Percentiles rank a stretch among this genome's conserved stretches.
Conservation (phyloP, 768 basidiomycete genomes). For the Naganishia onofrii region DNA sequence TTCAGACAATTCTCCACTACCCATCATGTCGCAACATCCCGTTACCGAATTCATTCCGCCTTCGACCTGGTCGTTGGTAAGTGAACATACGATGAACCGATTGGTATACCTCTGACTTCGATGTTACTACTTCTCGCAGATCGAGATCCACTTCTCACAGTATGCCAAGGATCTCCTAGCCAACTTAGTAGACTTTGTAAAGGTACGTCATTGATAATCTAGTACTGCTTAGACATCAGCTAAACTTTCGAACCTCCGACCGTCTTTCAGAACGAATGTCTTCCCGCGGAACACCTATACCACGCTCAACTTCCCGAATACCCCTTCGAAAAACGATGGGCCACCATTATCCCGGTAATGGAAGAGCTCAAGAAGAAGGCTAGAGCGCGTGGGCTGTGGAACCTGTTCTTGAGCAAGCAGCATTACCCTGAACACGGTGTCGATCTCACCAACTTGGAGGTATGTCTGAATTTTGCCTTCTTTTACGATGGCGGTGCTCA, state of each 20-base stretch:
- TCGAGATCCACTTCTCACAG: slow-evolving; percentile 85
- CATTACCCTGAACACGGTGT: slow-evolving; percentile 89
- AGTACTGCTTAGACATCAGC: background rate
- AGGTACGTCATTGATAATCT: slow-evolving; percentile 54
- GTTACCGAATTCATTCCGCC: slow-evolving; percentile 74
- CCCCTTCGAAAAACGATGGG: slow-evolving; percentile 69
- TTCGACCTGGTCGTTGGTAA: slow-evolving; percentile 81
- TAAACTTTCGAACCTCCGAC: background rate
- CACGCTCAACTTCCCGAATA: slow-evolving; percentile 77
- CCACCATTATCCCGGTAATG: slow-evolving; percentile 74
- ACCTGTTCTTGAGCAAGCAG: slow-evolving; percentile 88
- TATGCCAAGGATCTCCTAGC: slow-evolving; percentile 81
- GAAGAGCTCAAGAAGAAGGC: slow-evolving; percentile 84
- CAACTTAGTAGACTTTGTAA: slow-evolving; percentile 79
- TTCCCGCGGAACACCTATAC: slow-evolving; percentile 72
- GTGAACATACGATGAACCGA: slow-evolving; percentile 47
- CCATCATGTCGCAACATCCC: slow-evolving; percentile 58
- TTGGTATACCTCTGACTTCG: slow-evolving; percentile 36
- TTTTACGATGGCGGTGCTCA: background rate
- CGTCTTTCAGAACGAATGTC: slow-evolving; percentile 70
- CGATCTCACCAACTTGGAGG: slow-evolving; percentile 89
- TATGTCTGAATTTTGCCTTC: slow-evolving; percentile 47
- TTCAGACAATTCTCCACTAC: background rate
- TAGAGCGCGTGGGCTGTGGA: slow-evolving; percentile 87
- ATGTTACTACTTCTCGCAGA: slow-evolving; percentile 52